Conservation (phyloP, 306 rosid genomes). For the Castanea crenata region DNA sequence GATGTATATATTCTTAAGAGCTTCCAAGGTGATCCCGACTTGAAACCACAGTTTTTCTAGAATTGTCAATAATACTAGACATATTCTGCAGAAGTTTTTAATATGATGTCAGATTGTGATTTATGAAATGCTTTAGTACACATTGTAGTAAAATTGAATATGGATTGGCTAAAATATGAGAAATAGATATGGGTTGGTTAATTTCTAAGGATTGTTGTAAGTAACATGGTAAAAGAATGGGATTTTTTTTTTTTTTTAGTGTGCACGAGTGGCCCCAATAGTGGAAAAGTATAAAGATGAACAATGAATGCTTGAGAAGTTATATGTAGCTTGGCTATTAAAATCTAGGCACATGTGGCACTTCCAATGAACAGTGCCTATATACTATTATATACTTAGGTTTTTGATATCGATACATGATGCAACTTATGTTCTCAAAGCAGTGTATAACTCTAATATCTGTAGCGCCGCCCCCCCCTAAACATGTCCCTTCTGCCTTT, state of each 20-base stretch:
- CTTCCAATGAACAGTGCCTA: neutral
- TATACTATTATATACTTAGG: neutral
- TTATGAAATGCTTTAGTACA: neutral
- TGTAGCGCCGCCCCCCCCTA: too few species aligned
- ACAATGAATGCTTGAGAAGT: neutral
- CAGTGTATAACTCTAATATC: neutral
- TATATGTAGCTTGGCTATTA: neutral
- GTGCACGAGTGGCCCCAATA: neutral
- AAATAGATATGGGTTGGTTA: neutral
- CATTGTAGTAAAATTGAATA: neutral
- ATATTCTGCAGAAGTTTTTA: neutral
- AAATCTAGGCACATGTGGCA: neutral
- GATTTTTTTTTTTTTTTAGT: neutral
- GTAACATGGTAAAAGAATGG: neutral
- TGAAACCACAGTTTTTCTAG: neutral
- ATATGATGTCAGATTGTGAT: neutral
- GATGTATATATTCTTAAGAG: neutral
- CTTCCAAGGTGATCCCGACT: neutral
- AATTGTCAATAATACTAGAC: neutral
- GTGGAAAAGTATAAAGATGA: neutral
- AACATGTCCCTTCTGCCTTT: too few species aligned
- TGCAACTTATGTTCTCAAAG: neutral
- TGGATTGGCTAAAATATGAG: neutral
- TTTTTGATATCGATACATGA: neutral
- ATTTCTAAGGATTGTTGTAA: neutral